Percentiles rank a stretch among this genome's conserved stretches.
phyloP scores from a whole-genome alignment of 1,284 basidiomycete genomes.

The Ceratobasidium sp. region DNA sequence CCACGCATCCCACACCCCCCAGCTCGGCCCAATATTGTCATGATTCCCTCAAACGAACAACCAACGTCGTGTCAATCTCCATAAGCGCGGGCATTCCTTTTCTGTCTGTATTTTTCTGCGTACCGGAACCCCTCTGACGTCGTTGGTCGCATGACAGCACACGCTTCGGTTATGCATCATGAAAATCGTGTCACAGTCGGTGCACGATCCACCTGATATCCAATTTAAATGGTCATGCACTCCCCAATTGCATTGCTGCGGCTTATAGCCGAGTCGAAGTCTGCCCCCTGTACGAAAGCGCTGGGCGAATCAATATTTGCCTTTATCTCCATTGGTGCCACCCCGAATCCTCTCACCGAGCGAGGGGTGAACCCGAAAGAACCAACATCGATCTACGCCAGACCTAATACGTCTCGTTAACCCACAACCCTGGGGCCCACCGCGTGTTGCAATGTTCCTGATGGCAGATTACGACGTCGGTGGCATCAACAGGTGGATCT shows the following conservation, averaged over 20 bases:
- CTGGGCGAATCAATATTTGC: neutral
- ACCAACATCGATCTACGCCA: neutral
- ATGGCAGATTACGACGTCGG: too few relatives aligned
- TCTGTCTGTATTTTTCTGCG: neutral
- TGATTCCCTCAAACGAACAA: neutral
- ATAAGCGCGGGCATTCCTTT: neutral
- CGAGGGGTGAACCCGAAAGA: neutral
- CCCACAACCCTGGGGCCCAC: constrained; percentile 1
- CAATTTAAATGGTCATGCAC: neutral
- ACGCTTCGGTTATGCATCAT: neutral
- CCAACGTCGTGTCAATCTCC: neutral
- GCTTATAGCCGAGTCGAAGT: neutral
- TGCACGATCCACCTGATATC: neutral
- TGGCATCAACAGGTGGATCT: neutral
- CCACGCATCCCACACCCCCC: neutral
- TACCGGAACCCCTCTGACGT: constrained; percentile 2
- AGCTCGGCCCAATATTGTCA: constrained; percentile 16
- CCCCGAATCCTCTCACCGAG: neutral
- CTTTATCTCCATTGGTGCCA: neutral
- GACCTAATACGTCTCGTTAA: neutral
- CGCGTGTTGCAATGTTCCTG: neutral
- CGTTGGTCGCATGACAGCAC: neutral
- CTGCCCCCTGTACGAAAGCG: neutral
- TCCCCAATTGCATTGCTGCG: neutral
- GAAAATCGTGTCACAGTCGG: neutral